Base-by-base conservation (phyloP, 2,329 filamentous ascomycete species). In the Penicillium sp. region DNA sequence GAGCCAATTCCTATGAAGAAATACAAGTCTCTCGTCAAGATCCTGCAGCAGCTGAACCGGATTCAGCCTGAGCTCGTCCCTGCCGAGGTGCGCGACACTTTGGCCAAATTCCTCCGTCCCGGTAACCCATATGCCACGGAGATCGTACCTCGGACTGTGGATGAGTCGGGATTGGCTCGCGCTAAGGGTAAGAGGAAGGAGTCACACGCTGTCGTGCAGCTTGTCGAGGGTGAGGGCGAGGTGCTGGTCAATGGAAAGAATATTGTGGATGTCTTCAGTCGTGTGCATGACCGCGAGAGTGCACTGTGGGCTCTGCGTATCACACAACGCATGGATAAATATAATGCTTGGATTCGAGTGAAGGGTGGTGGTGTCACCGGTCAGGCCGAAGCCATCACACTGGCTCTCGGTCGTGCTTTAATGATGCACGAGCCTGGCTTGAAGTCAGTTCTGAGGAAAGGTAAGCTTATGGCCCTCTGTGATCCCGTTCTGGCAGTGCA, bases 181-280 rank as follows among this genome's bases (percentile, higher is more conserved):
- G 94, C 89, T 2, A 86, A 90, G 46, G 94, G 94, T 43, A 86
- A 88, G 76, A 86, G 94, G 74, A 99, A 99, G 83, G 86, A 88
- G 39, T 93, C 92, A 2, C 86, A 86, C 22, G 94, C 94, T 1
- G 86, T 87, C 52, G 94, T 91, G 9, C 95, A 87, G 78, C 79
- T 99, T 21, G 91, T 99, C 4, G 93, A 97, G 77, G 94, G 94
- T 5, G 91, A 90, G 10, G 95, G 94, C 13, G 89, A 97, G 76
- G 86, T 95, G 13, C 73, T 95, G 63, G 81, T 99, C 73, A 99
- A 99, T 72, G 92, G 92, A 58, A 93, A 92, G 78, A 85, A 84
- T n/a, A 78, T 99, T 53, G 84, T 83, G 47, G 84, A 94, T 47
- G 87, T 85, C 21, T 99, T 99, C 73, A 90, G 87, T 32, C 86